Evolutionary conservation across 2,329 filamentous ascomycete genomes (phyloP).

Genomic region (Trichoderma oligosporum): DNA sequence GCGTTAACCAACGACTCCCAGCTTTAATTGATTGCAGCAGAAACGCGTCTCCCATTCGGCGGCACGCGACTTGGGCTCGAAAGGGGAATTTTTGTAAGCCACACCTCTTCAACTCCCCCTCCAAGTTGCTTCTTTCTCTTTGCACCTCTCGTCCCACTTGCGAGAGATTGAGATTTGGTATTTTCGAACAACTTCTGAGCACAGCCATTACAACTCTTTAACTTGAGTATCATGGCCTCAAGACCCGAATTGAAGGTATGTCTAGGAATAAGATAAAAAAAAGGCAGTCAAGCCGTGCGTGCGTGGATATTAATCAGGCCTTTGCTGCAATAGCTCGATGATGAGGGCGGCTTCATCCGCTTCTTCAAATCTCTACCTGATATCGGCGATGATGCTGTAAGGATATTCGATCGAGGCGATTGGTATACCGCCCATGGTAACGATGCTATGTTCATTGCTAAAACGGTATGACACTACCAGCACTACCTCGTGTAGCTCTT

Average conservation of each 20-base stretch:
- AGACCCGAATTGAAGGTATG: constrained; percentile 66
- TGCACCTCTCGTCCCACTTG: not conserved
- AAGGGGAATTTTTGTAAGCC: not conserved
- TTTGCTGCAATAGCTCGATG: constrained; percentile 65
- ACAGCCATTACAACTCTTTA: not conserved
- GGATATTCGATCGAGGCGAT: constrained; percentile 90
- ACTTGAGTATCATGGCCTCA: constrained; percentile 60
- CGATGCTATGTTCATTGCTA: constrained; percentile 78
- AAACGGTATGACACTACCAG: constrained; percentile 53
- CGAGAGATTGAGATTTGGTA: not conserved
- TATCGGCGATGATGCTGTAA: constrained; percentile 69
- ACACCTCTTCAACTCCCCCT: not conserved
- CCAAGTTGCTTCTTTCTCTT: not conserved
- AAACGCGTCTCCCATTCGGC: constrained; percentile 29
- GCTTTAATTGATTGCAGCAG: constrained; percentile 28
- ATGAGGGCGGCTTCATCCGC: constrained; percentile 94
- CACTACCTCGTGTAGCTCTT: not conserved
- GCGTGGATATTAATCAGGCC: constrained; percentile 5
- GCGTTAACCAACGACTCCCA: constrained; percentile 24
- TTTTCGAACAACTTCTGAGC: not conserved
- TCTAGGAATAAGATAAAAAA: not conserved
- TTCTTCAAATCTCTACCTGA: constrained; percentile 85
- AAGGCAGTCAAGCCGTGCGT: not conserved
- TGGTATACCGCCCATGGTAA: constrained; percentile 93
- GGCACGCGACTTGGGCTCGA: constrained; percentile 22